Evolutionary conservation across 768 basidiomycete species (phyloP).

Genomic region (Hydnum rufescens): DNA sequence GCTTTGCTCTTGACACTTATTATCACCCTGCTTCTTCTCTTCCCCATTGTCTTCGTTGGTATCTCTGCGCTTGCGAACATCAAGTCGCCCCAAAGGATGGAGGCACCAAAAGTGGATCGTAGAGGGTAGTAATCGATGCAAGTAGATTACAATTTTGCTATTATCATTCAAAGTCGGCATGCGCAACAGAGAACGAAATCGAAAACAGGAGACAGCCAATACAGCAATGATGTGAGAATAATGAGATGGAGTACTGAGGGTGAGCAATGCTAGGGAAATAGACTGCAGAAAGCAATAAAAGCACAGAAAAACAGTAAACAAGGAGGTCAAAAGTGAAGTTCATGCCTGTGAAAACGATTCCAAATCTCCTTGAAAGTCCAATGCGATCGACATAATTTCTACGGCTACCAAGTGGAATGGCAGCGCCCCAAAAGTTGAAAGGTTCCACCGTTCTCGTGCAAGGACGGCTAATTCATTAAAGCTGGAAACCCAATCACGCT

Average conservation of each 20-base stretch:
- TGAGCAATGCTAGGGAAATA: not conserved
- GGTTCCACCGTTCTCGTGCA: slow-evolving; percentile 25
- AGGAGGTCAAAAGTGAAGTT: no score
- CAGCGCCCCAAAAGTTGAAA: slow-evolving; percentile 22
- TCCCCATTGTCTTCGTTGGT: slow-evolving; percentile 7
- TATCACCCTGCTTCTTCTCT: slow-evolving; percentile 7
- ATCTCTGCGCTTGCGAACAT: slow-evolving; percentile 10
- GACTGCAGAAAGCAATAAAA: not conserved
- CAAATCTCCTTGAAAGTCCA: slow-evolving; percentile 7
- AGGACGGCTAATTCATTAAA: slow-evolving; percentile 53
- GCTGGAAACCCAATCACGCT: slow-evolving; percentile 41
- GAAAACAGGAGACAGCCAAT: no score
- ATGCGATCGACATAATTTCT: slow-evolving; percentile 10
- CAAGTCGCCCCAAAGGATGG: slow-evolving; percentile 2
- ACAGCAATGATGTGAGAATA: no score
- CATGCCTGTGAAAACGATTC: no score
- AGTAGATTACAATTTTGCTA: not conserved
- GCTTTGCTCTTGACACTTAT: slow-evolving; percentile 9
- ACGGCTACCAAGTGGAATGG: slow-evolving; percentile 55
- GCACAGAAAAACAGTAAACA: no score
- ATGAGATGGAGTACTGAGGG: slow-evolving; percentile 7
- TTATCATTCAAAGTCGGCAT: no score
- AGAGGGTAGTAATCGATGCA: not conserved
- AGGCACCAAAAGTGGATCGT: not conserved
- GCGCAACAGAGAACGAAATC: no score